Conservation (phyloP, 2,329 filamentous ascomycete species). For the Aspergillus sp. region DNA sequence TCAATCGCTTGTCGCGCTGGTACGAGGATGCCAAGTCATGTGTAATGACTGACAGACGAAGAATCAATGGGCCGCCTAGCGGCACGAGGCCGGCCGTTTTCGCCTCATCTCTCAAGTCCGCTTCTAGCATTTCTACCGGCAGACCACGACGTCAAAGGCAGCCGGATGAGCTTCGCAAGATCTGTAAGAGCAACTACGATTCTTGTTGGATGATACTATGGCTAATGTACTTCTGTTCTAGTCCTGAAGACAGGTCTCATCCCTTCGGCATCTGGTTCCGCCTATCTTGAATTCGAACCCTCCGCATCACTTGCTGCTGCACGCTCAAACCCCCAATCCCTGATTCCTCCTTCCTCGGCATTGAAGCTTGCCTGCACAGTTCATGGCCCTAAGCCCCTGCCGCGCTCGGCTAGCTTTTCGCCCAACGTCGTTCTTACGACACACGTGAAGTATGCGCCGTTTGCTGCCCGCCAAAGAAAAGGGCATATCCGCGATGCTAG, state of each 20-base stretch:
- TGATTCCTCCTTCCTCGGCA: constrained; percentile 61
- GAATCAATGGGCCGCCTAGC: constrained; percentile 83
- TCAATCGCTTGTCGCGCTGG: constrained; percentile 10
- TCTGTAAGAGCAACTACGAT: constrained; percentile 64
- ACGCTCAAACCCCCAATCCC: constrained; percentile 45
- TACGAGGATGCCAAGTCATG: constrained; percentile 20
- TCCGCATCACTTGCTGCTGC: constrained; percentile 48
- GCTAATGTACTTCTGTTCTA: constrained; percentile 42
- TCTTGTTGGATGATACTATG: neutral
- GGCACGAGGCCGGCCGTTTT: constrained; percentile 75
- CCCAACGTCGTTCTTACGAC: constrained; percentile 89
- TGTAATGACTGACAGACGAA: constrained; percentile 77
- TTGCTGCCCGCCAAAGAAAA: constrained; percentile 78
- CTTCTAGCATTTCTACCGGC: constrained; percentile 50
- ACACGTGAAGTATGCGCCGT: constrained; percentile 95
- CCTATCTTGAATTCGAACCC: constrained; percentile 61
- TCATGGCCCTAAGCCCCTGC: constrained; percentile 87
- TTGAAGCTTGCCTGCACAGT: constrained; percentile 92
- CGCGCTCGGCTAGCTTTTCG: constrained; percentile 85
- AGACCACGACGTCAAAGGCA: constrained; percentile 61
- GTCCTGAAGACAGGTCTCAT: constrained; percentile 90
- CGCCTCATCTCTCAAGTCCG: constrained; percentile 47
- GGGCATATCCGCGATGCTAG: constrained; percentile 83
- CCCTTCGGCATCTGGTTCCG: constrained; percentile 89
- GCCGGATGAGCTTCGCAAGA: constrained; percentile 74